Percentiles rank a stretch among this genome's conserved stretches.
Conservation (phyloP, 192 early-diverging fungal species). For the Fimicolochytrium jonesii region DNA sequence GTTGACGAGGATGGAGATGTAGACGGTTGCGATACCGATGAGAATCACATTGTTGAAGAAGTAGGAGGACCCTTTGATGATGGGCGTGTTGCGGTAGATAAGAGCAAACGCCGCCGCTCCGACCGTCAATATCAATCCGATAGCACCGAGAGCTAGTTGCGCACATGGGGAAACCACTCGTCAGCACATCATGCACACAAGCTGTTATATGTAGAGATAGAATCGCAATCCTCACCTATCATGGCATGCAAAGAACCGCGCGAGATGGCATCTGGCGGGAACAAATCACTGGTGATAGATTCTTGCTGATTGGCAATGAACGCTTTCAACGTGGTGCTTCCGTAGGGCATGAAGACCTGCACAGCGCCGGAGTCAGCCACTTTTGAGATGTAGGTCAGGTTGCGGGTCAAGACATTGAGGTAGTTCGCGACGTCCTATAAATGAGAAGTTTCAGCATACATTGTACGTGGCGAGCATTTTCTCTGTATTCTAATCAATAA, state of each 20-base stretch:
- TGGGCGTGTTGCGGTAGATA: constrained; percentile 17
- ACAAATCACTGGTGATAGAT: not conserved
- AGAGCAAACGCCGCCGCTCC: constrained; percentile 8
- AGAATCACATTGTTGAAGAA: constrained; percentile 27
- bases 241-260: constrained; percentile 10
- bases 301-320: constrained; percentile 1
- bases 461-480: too few relatives aligned
- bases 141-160: not conserved
- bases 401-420: constrained; percentile 19
- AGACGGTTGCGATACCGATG: constrained; percentile 10
- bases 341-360: constrained; percentile 12
- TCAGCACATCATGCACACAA: too few relatives aligned
- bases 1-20: constrained; percentile 7
- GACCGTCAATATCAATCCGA: constrained; percentile 1
- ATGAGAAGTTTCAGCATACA: too few relatives aligned
- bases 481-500: too few relatives aligned
- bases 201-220: not conserved
- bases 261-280: constrained; percentile 11
- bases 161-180: too few relatives aligned
- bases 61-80: constrained; percentile 23
- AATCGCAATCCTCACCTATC: not conserved
- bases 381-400: constrained; percentile 15
- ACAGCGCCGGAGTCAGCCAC: constrained; percentile 2
- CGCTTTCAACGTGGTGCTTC: not conserved
- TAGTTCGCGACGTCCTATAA: constrained; percentile 1